Evolutionary conservation across 148 eudicot genomes (phyloP).

Genomic region (Rhododendron williamsianum): DNA sequence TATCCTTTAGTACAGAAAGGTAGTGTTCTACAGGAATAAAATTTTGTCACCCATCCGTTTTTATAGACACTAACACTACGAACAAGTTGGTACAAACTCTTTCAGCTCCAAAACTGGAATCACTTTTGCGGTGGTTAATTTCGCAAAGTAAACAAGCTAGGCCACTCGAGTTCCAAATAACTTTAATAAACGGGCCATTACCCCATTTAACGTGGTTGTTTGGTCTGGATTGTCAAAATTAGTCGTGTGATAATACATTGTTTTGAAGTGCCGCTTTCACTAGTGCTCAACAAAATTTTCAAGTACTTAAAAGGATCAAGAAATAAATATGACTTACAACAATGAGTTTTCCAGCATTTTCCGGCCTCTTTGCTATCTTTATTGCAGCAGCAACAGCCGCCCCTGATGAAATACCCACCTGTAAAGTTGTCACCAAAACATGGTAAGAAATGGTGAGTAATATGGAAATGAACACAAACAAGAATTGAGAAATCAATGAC

Average conservation of each 20-base stretch:
- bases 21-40: background rate
- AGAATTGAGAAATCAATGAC: background rate
- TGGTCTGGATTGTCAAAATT: background rate
- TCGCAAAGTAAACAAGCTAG: background rate
- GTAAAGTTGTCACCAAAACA: slow-evolving; percentile 3
- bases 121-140: background rate
- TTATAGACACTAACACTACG: background rate
- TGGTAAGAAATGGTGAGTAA: background rate
- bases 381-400: slow-evolving; percentile 83
- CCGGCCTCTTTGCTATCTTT: slow-evolving; percentile 63
- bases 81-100: background rate
- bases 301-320: background rate
- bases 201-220: background rate
- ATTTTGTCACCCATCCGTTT: background rate
- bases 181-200: background rate
- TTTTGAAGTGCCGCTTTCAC: background rate
- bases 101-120: background rate
- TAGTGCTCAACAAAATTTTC: background rate
- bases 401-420: slow-evolving; percentile 94
- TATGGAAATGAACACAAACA: background rate
- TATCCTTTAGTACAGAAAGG: background rate
- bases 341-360: slow-evolving; percentile 80
- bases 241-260: slow-evolving; percentile 17
- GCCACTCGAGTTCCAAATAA: background rate
- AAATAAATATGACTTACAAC: slow-evolving; percentile 51